phyloP scores from a whole-genome alignment of 805 yeast species.

The Kurtzmaniella fragi region DNA sequence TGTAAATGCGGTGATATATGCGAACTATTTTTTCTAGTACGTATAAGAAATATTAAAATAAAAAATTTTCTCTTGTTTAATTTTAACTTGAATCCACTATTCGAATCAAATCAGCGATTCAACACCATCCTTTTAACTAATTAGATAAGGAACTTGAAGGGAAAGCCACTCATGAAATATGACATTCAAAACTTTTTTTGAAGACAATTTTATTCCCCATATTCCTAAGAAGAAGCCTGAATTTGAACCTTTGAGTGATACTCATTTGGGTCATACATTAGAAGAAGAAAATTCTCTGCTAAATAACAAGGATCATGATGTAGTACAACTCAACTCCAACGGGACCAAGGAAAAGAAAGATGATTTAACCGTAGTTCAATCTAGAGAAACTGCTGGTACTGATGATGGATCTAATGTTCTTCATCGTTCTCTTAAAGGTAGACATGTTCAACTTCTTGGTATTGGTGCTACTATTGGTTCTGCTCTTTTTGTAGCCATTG shows the following conservation, averaged over 20 bases:
- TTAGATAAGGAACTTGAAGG: too few species aligned
- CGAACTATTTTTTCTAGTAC: too few species aligned
- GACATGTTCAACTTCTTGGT: constrained; percentile 76
- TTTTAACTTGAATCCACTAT: too few species aligned
- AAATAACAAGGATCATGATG: too few species aligned
- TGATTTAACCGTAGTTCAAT: neutral
- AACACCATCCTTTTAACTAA: too few species aligned
- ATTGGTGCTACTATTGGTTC: constrained; percentile 84
- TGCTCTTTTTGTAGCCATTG: constrained; percentile 71
- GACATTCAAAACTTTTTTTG: constrained; percentile 2
- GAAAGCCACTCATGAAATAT: neutral
- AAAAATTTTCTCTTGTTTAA: too few species aligned
- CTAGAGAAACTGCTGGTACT: neutral
- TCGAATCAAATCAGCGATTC: too few species aligned
- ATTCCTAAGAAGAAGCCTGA: constrained; percentile 4
- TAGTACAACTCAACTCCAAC: neutral
- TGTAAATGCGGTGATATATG: too few species aligned
- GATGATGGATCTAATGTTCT: constrained; percentile 10
- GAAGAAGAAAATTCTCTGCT: neutral
- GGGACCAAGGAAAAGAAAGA: neutral
- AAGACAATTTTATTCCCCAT: constrained; percentile 12
- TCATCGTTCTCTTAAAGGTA: constrained; percentile 47
- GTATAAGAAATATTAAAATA: too few species aligned
- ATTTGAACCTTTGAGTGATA: neutral
- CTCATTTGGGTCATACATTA: neutral